phyloP scores from a whole-genome alignment of 805 yeast genomes.

The Kazachstania taianensis region DNA sequence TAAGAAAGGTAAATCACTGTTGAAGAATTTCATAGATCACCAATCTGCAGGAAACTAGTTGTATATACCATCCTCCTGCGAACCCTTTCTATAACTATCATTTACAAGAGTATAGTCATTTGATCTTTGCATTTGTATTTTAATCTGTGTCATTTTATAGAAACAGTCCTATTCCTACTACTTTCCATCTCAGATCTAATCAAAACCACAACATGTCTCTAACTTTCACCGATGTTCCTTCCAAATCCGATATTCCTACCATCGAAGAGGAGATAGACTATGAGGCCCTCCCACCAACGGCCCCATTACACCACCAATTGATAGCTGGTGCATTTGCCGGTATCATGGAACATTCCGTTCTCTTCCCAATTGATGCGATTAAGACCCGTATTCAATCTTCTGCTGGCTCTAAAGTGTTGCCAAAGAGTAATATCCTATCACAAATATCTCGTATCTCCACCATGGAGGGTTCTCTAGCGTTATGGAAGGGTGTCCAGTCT shows the following conservation, averaged over 20 bases:
- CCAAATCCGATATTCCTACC: conserved; percentile 1
- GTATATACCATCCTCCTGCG: no score
- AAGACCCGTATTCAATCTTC: conserved; percentile 82
- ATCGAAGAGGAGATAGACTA: conserved; percentile 57
- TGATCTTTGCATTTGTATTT: no score
- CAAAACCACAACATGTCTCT: conserved; percentile 3
- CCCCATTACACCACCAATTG: conserved; percentile 73
- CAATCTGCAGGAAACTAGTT: no score
- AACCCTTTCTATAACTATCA: no score
- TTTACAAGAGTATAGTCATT: no score
- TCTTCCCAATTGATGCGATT: conserved; percentile 95
- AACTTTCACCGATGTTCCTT: conserved; percentile 1
- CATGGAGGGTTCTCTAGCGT: conserved; percentile 75
- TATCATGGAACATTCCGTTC: conserved; percentile 93
- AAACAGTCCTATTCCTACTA: no score
- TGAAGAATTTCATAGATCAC: no score
- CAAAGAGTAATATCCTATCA: conserved; percentile 35
- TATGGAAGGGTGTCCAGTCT: conserved; percentile 91
- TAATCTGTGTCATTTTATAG: no score
- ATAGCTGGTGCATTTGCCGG: conserved; percentile 98
- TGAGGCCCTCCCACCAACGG: conserved; percentile 82
- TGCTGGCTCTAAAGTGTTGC: conserved; percentile 1
- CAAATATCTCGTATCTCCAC: conserved; percentile 71
- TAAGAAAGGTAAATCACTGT: no score
- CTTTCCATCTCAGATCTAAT: no score